These are phyloP conservation scores for Fusarium ramigenum DNA, from an alignment of 2,329 filamentous ascomycete species.

Conservation along the genomic window DNA sequence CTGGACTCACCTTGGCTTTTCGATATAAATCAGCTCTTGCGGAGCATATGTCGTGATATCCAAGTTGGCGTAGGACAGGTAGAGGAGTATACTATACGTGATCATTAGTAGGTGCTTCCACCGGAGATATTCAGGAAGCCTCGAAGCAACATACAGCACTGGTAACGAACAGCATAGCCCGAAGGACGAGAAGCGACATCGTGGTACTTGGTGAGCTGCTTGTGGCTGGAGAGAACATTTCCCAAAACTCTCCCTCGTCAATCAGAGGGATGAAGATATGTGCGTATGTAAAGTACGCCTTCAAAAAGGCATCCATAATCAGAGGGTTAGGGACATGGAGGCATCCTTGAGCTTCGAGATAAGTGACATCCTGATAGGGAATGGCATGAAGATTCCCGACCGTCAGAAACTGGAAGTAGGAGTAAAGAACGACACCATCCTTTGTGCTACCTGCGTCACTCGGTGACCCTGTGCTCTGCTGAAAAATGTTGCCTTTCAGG, in stretches of 20 bases:
- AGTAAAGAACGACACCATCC: background rate
- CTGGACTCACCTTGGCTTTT: background rate
- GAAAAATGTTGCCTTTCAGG: background rate
- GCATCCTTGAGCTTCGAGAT: background rate
- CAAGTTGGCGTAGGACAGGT: background rate
- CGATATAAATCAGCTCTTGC: background rate
- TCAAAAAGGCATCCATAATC: background rate
- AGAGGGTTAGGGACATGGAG: background rate
- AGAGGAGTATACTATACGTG: background rate
- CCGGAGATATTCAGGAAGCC: rapidly evolving
- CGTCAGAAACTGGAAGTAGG: background rate
- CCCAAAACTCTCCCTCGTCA: background rate
- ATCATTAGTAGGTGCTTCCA: background rate
- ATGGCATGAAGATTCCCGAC: background rate
- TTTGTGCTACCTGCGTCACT: background rate
- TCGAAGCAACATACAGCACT: background rate
- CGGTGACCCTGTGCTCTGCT: background rate
- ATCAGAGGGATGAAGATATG: background rate
- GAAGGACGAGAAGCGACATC: background rate
- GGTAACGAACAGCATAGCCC: background rate
- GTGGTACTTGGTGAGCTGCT: rapidly evolving
- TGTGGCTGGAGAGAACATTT: background rate
- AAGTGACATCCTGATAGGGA: background rate
- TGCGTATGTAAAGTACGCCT: background rate
- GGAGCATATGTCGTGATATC: background rate